Evolutionary conservation across 148 eudicot species (phyloP).

Genomic region (Vaccinium corymbosum): DNA sequence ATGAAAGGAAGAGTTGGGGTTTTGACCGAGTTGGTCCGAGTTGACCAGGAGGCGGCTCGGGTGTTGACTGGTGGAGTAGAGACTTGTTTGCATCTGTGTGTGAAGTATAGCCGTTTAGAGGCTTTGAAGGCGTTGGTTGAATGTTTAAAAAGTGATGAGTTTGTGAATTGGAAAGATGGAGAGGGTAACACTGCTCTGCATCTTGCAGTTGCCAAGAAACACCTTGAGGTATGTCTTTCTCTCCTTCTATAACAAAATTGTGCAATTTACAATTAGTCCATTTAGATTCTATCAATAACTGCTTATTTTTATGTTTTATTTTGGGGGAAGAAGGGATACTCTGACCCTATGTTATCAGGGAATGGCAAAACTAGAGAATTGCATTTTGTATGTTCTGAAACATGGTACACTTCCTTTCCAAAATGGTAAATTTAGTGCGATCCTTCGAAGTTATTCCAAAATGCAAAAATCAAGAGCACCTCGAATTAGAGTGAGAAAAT

Average conservation of each 20-base stretch:
- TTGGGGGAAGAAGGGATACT: neutral
- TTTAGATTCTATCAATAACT: neutral
- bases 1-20: slow-evolving; percentile 22
- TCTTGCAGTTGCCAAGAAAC: slow-evolving; percentile 25
- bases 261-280: neutral
- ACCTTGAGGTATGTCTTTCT: slow-evolving; percentile 20
- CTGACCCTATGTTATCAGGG: neutral
- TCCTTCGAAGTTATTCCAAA: no score
- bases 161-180: slow-evolving; percentile 24
- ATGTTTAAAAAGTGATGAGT: slow-evolving; percentile 6
- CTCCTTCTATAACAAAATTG: neutral
- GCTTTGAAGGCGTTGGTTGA: slow-evolving; percentile 25
- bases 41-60: slow-evolving; percentile 11
- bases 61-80: slow-evolving; percentile 13
- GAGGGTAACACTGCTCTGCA: slow-evolving; percentile 27
- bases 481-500: no score
- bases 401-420: no score
- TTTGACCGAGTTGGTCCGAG: slow-evolving; percentile 18
- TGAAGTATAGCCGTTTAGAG: slow-evolving; percentile 20
- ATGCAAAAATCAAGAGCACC: no score
- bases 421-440: no score
- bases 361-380: no score
- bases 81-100: slow-evolving; percentile 28
- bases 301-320: neutral
- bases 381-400: no score